Percentiles rank a stretch among this genome's conserved stretches.
These are phyloP conservation scores for Candida manassasensis DNA, from an alignment of 805 yeast genomes.

Conservation along the genomic window DNA sequence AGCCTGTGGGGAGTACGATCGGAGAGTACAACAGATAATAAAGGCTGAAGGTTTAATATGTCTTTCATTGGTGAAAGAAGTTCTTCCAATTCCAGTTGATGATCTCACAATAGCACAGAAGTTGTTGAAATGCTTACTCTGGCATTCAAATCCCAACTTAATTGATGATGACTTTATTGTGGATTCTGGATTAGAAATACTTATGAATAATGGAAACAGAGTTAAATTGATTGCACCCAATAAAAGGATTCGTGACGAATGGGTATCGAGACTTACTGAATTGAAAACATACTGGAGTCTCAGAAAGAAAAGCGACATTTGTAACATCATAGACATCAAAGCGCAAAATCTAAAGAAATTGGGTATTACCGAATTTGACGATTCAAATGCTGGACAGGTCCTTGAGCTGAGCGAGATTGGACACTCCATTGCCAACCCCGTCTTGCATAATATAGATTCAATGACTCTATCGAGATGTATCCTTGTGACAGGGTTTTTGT, in stretches of 20 bases:
- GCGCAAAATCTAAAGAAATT: slow-evolving; percentile 43
- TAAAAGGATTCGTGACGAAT: slow-evolving; percentile 47
- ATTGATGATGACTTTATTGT: slow-evolving; percentile 24
- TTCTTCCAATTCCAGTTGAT: slow-evolving; percentile 28
- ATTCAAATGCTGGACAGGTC: slow-evolving; percentile 46
- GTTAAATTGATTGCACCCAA: slow-evolving; percentile 56
- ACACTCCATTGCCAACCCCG: slow-evolving; percentile 47
- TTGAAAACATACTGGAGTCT: slow-evolving; percentile 57
- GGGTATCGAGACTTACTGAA: slow-evolving; percentile 53
- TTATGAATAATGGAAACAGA: slow-evolving; percentile 40
- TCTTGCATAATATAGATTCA: slow-evolving; percentile 50
- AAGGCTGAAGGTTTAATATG: slow-evolving; percentile 62
- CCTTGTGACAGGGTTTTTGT: slow-evolving; percentile 61
- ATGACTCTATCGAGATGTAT: slow-evolving; percentile 57
- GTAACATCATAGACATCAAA: slow-evolving; percentile 32
- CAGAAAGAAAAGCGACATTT: slow-evolving; percentile 38
- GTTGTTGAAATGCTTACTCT: slow-evolving; percentile 21
- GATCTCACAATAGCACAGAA: slow-evolving; percentile 21
- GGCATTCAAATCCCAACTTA: slow-evolving; percentile 24
- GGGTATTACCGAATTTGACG: slow-evolving; percentile 51
- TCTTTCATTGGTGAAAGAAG: slow-evolving; percentile 42
- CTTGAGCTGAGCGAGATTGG: slow-evolving; percentile 47
- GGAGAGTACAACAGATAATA: slow-evolving; percentile 52
- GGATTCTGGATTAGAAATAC: slow-evolving; percentile 52
- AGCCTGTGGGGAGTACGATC: slow-evolving; percentile 62